Percentiles rank a stretch among this genome's conserved stretches.
Evolutionary conservation across 208 protist genomes (phyloP).

Genomic region (Novymonas esmeraldas): DNA sequence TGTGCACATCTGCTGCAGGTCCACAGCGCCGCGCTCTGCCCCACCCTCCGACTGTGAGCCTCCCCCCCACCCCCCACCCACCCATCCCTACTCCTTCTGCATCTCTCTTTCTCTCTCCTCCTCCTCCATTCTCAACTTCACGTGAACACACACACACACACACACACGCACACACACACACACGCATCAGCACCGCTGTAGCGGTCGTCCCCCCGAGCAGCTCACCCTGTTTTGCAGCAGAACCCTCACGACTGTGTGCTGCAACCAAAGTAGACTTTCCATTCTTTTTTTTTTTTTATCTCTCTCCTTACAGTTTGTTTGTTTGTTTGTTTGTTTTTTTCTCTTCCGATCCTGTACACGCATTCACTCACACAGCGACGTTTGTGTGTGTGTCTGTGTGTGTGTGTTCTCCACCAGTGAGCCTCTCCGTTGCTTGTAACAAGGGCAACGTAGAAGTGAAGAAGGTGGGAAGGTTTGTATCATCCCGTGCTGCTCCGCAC

Average conservation of each 20-base stretch:
- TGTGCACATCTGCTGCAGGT: no score
- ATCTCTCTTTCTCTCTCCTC: not conserved
- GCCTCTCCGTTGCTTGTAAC: not conserved
- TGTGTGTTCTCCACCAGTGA: not conserved
- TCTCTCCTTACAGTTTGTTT: not conserved
- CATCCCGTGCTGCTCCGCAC: not conserved
- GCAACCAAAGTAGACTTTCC: no score
- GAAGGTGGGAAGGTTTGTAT: no score
- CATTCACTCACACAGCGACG: not conserved
- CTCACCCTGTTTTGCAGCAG: no score
- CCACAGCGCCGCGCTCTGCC: no score
- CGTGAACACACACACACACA: constrained; percentile 4
- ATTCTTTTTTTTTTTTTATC: no score
- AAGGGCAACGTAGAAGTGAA: no score
- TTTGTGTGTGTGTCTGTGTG: no score
- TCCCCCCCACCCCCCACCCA: not conserved
- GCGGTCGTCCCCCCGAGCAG: no score
- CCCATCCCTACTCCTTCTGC: not conserved
- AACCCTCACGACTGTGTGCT: no score
- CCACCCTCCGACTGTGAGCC: not conserved
- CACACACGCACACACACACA: constrained; percentile 7
- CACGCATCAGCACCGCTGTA: not conserved
- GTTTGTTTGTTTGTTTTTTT: not conserved
- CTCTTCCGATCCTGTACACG: not conserved
- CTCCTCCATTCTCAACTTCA: no score